Conservation (phyloP, 768 basidiomycete genomes). For the Psilocybe subaeruginosa region DNA sequence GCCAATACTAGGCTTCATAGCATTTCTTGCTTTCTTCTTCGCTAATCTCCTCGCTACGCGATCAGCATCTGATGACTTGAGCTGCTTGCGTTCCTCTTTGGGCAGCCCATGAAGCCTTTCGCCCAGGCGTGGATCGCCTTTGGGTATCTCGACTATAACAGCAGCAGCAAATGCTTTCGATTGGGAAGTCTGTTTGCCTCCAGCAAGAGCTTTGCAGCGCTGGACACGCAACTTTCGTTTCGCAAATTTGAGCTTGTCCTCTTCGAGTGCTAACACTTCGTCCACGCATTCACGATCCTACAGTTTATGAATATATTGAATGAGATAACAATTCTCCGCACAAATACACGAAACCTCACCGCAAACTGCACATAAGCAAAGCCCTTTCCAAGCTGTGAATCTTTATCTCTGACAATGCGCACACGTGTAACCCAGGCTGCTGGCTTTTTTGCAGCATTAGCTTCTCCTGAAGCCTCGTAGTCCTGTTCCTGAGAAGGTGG, state of each 20-base stretch:
- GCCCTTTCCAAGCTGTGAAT: constrained; percentile 93
- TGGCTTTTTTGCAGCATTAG: constrained; percentile 30
- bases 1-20: constrained; percentile 37
- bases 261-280: constrained; percentile 83
- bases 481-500: constrained; percentile 27
- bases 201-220: constrained; percentile 78
- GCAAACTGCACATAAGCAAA: constrained; percentile 91
- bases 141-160: constrained; percentile 48
- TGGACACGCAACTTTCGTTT: constrained; percentile 93
- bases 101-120: constrained; percentile 74
- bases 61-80: constrained; percentile 78
- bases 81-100: constrained; percentile 85
- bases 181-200: constrained; percentile 28
- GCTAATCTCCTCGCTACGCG: constrained; percentile 83
- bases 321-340: constrained; percentile 1
- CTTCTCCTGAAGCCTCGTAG: constrained; percentile 21
- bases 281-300: constrained; percentile 94
- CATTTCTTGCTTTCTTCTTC: constrained; percentile 81
- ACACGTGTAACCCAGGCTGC: constrained; percentile 78
- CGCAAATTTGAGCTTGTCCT: constrained; percentile 82
- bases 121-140: constrained; percentile 84
- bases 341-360: constrained; percentile 47
- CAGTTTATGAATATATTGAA: not conserved
- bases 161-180: constrained; percentile 14
- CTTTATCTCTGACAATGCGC: constrained; percentile 87